Conservation (phyloP, 768 basidiomycete genomes). For the Lentinula edodes region DNA sequence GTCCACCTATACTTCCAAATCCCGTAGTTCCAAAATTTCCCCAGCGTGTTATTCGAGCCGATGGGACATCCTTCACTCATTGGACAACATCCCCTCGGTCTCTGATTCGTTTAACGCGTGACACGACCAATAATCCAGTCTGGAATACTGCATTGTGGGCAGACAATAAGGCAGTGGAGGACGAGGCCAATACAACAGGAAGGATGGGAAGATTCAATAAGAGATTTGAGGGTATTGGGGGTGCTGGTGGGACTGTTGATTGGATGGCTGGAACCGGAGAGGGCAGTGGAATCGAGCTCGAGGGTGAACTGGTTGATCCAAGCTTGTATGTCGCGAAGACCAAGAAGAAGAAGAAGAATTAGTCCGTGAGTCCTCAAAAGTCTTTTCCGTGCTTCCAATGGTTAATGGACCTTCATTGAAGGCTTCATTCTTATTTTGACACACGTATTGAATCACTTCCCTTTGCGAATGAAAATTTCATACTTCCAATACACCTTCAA, state of each 20-base stretch:
- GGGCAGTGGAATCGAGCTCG: slow-evolving; percentile 1
- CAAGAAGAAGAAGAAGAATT: slow-evolving; percentile 6
- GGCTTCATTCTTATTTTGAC: not conserved
- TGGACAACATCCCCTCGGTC: slow-evolving; percentile 87
- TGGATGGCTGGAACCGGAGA: slow-evolving; percentile 26
- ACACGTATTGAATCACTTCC: too few relatives aligned
- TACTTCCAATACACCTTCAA: too few relatives aligned
- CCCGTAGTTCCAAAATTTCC: slow-evolving; percentile 85
- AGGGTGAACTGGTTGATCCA: slow-evolving; percentile 12
- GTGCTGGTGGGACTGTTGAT: slow-evolving; percentile 24
- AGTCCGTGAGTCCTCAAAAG: not conserved
- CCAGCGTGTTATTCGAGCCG: slow-evolving; percentile 79
- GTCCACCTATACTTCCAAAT: slow-evolving; percentile 64
- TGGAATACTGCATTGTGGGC: slow-evolving; percentile 68
- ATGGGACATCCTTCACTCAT: slow-evolving; percentile 84
- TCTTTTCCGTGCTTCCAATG: not conserved
- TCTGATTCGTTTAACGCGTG: slow-evolving; percentile 71
- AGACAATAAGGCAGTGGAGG: slow-evolving; percentile 49
- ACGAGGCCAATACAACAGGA: slow-evolving; percentile 69
- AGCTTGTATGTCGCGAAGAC: slow-evolving; percentile 9
- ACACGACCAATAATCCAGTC: slow-evolving; percentile 83
- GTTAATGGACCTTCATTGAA: not conserved
- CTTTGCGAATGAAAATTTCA: too few relatives aligned
- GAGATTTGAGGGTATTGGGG: slow-evolving; percentile 53
- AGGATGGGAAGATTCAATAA: slow-evolving; percentile 77